Conservation (phyloP, 441 rosid species). For the Melastoma candidum region DNA sequence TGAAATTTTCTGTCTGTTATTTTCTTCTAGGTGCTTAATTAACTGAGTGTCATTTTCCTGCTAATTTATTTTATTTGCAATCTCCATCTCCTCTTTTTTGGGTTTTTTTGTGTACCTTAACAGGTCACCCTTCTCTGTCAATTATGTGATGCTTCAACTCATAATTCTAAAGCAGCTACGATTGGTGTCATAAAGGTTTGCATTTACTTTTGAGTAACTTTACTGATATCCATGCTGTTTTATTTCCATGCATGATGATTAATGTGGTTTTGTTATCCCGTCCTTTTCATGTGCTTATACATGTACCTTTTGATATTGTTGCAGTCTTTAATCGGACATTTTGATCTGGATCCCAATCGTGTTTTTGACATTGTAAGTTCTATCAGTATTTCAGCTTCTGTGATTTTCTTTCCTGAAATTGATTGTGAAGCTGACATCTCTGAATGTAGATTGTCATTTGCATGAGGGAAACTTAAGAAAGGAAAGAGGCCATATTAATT, state of each 20-base stretch:
- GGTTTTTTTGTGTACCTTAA: slow-evolving; percentile 14
- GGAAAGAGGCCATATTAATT: slow-evolving; percentile 8
- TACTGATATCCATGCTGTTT: background rate
- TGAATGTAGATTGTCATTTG: slow-evolving; percentile 1
- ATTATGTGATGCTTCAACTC: slow-evolving; percentile 61
- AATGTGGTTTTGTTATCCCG: background rate
- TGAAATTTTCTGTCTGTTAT: too few species aligned
- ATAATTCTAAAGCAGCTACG: slow-evolving; percentile 63
- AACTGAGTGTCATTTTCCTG: too few species aligned
- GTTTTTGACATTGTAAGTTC: slow-evolving; percentile 98
- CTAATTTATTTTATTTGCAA: too few species aligned
- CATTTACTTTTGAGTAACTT: slow-evolving; percentile 15
- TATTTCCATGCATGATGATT: too few species aligned
- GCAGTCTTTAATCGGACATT: slow-evolving; percentile 99
- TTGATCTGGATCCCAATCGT: slow-evolving; percentile 99
- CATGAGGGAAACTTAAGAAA: slow-evolving; percentile 4
- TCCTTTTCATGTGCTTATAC: slow-evolving; percentile 18
- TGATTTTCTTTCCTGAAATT: background rate
- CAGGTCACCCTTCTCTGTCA: slow-evolving; percentile 94
- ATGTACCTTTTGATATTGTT: slow-evolving; percentile 5
- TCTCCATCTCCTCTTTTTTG: background rate
- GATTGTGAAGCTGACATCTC: background rate
- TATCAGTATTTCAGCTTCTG: slow-evolving; percentile 2
- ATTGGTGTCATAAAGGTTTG: slow-evolving; percentile 95
- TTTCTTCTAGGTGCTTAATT: too few species aligned